These are phyloP conservation scores for Thalassiosira exigua DNA, from an alignment of 352 stramenopile species.

Conservation along the genomic window DNA sequence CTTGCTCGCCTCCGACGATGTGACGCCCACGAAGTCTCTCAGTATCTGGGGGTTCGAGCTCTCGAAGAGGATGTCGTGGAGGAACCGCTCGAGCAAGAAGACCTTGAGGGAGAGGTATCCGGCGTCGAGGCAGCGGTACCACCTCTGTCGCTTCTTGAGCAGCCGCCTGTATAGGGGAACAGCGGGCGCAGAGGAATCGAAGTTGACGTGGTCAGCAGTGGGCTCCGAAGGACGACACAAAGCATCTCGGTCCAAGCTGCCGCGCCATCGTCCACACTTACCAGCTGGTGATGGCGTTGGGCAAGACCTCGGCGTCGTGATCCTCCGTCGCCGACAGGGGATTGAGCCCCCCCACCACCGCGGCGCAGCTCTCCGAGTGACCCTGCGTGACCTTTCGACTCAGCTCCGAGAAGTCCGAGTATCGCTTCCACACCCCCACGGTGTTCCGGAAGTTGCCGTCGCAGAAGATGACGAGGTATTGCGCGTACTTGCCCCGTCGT, in stretches of 20 bases:
- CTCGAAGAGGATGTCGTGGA: constrained; percentile 88
- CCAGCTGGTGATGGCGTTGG: constrained; percentile 82
- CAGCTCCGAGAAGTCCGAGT: constrained; percentile 84
- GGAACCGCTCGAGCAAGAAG: constrained; percentile 87
- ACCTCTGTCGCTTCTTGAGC: constrained; percentile 83
- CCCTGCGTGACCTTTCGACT: constrained; percentile 70
- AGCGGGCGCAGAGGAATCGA: no score
- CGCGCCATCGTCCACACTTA: no score
- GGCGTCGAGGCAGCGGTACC: constrained; percentile 86
- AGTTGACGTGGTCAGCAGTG: no score
- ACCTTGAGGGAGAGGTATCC: constrained; percentile 87
- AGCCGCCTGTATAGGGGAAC: constrained; percentile 72
- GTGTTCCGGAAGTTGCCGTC: constrained; percentile 82
- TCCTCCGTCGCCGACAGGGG: constrained; percentile 76
- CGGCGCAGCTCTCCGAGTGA: constrained; percentile 69
- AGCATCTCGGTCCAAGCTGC: no score
- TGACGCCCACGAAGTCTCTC: constrained; percentile 78
- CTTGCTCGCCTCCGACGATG: constrained; percentile 41
- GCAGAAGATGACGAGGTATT: constrained; percentile 85
- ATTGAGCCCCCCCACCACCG: constrained; percentile 73
- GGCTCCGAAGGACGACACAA: no score
- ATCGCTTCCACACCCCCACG: constrained; percentile 85
- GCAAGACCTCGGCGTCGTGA: constrained; percentile 70
- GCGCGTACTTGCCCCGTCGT: constrained; percentile 79
- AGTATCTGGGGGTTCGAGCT: constrained; percentile 82